Percentiles rank a stretch among this genome's conserved stretches.
phyloP scores from a whole-genome alignment of 768 basidiomycete genomes.

The Psilocybe azurescens region DNA sequence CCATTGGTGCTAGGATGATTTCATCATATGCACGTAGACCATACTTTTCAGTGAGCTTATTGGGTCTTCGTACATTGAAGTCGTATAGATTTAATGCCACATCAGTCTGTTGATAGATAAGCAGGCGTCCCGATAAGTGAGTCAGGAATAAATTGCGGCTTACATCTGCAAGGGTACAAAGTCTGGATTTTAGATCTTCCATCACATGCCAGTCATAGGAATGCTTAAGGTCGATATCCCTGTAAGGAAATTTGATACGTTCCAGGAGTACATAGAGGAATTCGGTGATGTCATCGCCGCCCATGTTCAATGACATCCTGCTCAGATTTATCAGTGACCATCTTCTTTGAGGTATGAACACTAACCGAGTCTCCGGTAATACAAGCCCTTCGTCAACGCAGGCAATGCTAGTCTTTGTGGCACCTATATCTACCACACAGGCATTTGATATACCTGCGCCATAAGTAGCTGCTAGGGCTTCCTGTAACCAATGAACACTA shows the following conservation, averaged over 20 bases:
- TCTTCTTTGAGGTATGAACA: background rate
- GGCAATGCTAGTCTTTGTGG: conserved; percentile 80
- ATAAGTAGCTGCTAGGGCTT: conserved; percentile 91
- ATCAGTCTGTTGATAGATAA: conserved; percentile 61
- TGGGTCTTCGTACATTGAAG: conserved; percentile 83
- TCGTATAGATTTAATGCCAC: conserved; percentile 92
- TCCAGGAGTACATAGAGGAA: conserved; percentile 82
- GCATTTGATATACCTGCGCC: conserved; percentile 95
- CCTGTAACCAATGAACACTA: conserved; percentile 48
- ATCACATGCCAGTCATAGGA: conserved; percentile 90
- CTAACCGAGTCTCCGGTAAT: conserved; percentile 83
- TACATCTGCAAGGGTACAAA: conserved; percentile 91
- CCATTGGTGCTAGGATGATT: conserved; percentile 93
- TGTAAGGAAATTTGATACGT: conserved; percentile 87
- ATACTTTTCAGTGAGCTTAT: conserved; percentile 83
- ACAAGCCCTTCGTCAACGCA: conserved; percentile 96
- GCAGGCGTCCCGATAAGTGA: background rate
- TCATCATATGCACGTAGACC: conserved; percentile 93
- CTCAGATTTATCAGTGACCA: conserved; percentile 11
- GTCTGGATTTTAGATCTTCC: conserved; percentile 86
- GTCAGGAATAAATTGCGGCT: conserved; percentile 22
- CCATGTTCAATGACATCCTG: conserved; percentile 84
- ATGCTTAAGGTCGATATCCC: conserved; percentile 75
- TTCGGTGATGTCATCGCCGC: conserved; percentile 94
- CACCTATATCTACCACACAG: conserved; percentile 95